phyloP scores from a whole-genome alignment of 768 basidiomycete species.

The Suillus ampliporus region DNA sequence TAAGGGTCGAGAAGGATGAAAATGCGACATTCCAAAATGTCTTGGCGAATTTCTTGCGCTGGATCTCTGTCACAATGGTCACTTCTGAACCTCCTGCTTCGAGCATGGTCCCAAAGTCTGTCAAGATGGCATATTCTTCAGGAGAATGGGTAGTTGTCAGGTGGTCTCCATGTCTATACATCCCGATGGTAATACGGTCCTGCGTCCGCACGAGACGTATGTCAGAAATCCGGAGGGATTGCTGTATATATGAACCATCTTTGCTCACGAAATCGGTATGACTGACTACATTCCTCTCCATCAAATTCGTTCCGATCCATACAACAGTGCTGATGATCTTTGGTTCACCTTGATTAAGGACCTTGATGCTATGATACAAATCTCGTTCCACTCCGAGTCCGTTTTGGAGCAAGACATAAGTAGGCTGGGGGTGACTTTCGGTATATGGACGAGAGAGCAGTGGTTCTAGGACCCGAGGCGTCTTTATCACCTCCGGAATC shows the following conservation, averaged over 20 bases:
- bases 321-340: slow-evolving; percentile 60
- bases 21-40: slow-evolving; percentile 70
- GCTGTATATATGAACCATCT: not conserved
- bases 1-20: slow-evolving; percentile 57
- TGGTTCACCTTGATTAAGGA: slow-evolving; percentile 48
- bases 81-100: slow-evolving; percentile 52
- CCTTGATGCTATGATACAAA: slow-evolving; percentile 57
- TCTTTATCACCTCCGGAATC: slow-evolving; percentile 66
- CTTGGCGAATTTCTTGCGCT: slow-evolving; percentile 64
- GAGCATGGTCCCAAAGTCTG: slow-evolving; percentile 52
- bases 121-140: slow-evolving; percentile 47
- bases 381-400: slow-evolving; percentile 70
- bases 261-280: not conserved
- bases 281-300: slow-evolving; percentile 51
- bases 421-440: slow-evolving; percentile 34
- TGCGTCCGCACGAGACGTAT: slow-evolving; percentile 24
- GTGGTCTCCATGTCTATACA: slow-evolving; percentile 54
- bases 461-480: slow-evolving; percentile 59
- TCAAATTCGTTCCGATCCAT: slow-evolving; percentile 58
- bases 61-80: slow-evolving; percentile 61
- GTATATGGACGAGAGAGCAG: slow-evolving; percentile 56
- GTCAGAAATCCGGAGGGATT: not conserved
- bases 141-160: slow-evolving; percentile 46
- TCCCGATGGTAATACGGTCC: slow-evolving; percentile 59
- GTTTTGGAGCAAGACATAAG: slow-evolving; percentile 64